Percentiles rank a stretch among this genome's conserved stretches.
These are phyloP conservation scores for Vigna mungo DNA, from an alignment of 306 rosid genomes.

Conservation along the genomic window DNA sequence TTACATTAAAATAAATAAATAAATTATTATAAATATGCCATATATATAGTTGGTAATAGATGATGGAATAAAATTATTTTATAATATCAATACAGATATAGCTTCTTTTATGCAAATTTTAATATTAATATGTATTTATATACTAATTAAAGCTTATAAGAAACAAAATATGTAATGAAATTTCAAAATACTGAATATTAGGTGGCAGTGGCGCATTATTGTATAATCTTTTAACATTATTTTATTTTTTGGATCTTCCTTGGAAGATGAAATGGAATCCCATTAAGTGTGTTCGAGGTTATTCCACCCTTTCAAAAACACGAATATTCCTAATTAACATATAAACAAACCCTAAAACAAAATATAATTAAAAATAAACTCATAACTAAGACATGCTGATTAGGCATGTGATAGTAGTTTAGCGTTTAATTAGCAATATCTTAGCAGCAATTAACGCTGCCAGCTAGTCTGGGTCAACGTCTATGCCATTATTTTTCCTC, in stretches of 20 bases:
- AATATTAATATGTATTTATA: too few relatives aligned
- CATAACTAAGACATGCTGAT: background rate
- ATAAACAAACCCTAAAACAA: background rate
- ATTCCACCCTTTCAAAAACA: background rate
- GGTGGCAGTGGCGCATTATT: background rate
- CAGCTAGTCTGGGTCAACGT: background rate
- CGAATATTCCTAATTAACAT: background rate
- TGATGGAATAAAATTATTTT: too few relatives aligned
- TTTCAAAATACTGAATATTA: background rate
- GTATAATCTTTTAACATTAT: too few relatives aligned
- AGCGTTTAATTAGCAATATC: background rate
- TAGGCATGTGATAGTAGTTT: background rate
- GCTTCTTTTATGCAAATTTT: too few relatives aligned
- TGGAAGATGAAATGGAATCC: conserved; percentile 5
- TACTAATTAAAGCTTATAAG: too few relatives aligned
- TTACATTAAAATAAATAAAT: too few relatives aligned
- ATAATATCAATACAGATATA: too few relatives aligned
- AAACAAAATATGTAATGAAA: background rate
- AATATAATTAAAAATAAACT: background rate
- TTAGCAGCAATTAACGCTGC: background rate
- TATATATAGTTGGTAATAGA: too few relatives aligned
- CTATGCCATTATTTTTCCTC: background rate
- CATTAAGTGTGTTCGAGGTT: background rate
- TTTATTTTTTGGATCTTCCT: background rate
- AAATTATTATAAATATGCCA: too few relatives aligned